Evolutionary conservation across 768 basidiomycete genomes (phyloP), one percentile per base, ranked within the genome.

Genomic region (Amanita exitialis): DNA sequence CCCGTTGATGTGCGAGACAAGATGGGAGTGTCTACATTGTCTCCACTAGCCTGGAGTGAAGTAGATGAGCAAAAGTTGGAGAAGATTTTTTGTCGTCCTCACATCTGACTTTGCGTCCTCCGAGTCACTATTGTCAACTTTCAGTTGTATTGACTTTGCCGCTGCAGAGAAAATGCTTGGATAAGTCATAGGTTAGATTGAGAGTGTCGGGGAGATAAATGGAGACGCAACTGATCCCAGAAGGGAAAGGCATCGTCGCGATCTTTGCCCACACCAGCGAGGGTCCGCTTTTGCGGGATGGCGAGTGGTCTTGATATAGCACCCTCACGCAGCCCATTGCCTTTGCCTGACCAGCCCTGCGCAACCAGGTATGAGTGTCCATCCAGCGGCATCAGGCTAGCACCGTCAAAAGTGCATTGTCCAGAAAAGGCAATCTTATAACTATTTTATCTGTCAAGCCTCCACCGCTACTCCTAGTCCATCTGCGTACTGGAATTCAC

Each of bases 221-320:
- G 42, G 37, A 30, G 30, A 76, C 89, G 66, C 59, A 46, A 95
- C 92, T 96, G 91, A 64, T 97, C 93, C 93, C 93, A 97, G 77
- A 97, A 97, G 46, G 93, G 92, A 62, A 93, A 92, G 0, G 91
- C 90, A 58, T 94, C 92, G 60, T 95, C 93, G 57, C 92, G 78
- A 64, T 97, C 90, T 64, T 91, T 93, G 51, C 93, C 93, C 52
- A 97, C 66, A 2, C 93, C 93, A 8, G 79, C 70, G n/a, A 94
- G 71, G 4, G 76, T 89, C 67, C 83, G 85, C 72, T 96, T 96
- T 63, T 87, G 86, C 1, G 84, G 75, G 36, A 92, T 78, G 4
- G 83, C 76, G 28, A 97, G 68, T 1, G 93, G 93, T 6, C 79
- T 75, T 16, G 72, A 73, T 35, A 93, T 81, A 46, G 90, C 85